Conservation (phyloP, 2,329 filamentous ascomycete species). For the Aspergillus brunneoviolaceus region DNA sequence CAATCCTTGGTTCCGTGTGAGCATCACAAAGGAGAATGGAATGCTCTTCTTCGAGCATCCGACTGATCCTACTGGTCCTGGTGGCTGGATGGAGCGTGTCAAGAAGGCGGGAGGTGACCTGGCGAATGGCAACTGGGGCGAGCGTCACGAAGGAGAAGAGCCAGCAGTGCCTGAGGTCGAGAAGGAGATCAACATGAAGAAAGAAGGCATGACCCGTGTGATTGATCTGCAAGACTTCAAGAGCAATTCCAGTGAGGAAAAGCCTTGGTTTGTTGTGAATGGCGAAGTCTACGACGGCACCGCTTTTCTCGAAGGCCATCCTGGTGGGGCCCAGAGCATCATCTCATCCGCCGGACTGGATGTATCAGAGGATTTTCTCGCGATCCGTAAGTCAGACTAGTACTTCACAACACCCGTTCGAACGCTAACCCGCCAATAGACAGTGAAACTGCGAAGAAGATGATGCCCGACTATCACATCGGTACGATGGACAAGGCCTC, state of each 20-base stretch:
- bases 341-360: slow-evolving; percentile 78
- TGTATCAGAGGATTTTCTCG: slow-evolving; percentile 82
- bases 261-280: slow-evolving; percentile 85
- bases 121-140: slow-evolving; percentile 81
- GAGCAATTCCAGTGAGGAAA: slow-evolving; percentile 62
- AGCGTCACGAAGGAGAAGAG: slow-evolving; percentile 57
- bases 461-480: slow-evolving; percentile 85
- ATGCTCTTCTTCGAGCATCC: slow-evolving; percentile 80
- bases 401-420: neutral
- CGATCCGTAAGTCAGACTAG: slow-evolving; percentile 69
- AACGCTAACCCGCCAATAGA: slow-evolving; percentile 54
- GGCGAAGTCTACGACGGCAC: slow-evolving; percentile 89
- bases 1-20: slow-evolving; percentile 86
- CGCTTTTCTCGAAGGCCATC: slow-evolving; percentile 74
- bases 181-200: slow-evolving; percentile 75
- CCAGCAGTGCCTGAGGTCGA: slow-evolving; percentile 49
- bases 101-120: slow-evolving; percentile 81
- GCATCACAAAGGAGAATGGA: slow-evolving; percentile 67
- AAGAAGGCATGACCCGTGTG: slow-evolving; percentile 59
- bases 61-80: slow-evolving; percentile 74
- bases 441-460: slow-evolving; percentile 84
- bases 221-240: slow-evolving; percentile 73
- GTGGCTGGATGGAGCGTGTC: slow-evolving; percentile 91
- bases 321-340: slow-evolving; percentile 83
- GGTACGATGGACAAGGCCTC: slow-evolving; percentile 68